Evolutionary conservation across 805 yeast species (phyloP).

Genomic region (Torulaspora microellipsoides): DNA sequence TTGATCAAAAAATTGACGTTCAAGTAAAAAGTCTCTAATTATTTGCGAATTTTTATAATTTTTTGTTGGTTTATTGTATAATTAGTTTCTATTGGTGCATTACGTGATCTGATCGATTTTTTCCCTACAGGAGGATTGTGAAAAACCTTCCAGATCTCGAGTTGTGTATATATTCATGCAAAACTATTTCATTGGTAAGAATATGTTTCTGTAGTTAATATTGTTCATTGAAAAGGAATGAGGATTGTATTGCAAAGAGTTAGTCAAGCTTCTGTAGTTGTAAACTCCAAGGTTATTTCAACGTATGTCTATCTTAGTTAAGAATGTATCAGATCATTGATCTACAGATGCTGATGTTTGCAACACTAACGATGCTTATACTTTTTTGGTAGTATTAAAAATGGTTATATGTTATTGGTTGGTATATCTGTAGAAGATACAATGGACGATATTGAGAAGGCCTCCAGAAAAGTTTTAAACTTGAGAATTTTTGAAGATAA

Average conservation of each 20-base stretch:
- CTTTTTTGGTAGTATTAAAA: conserved; percentile 42
- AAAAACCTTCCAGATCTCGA: too few relatives aligned
- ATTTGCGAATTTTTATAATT: too few relatives aligned
- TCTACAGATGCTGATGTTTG: background rate
- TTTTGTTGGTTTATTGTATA: too few relatives aligned
- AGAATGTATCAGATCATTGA: background rate
- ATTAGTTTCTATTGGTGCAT: too few relatives aligned
- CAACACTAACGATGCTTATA: background rate
- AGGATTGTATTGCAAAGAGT: conserved; percentile 89
- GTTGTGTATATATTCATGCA: too few relatives aligned
- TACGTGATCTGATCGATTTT: too few relatives aligned
- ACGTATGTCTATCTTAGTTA: conserved; percentile 36
- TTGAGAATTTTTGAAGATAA: conserved; percentile 75
- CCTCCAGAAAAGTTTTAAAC: conserved; percentile 61
- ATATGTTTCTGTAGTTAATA: too few relatives aligned
- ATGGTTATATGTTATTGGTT: conserved; percentile 75
- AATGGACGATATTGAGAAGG: conserved; percentile 59
- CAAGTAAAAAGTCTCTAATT: background rate
- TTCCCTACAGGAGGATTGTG: too few relatives aligned
- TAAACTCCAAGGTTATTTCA: conserved; percentile 65
- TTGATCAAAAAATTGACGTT: conserved; percentile 23
- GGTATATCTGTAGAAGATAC: conserved; percentile 83
- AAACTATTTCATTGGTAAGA: too few relatives aligned
- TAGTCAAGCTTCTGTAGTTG: conserved; percentile 83
- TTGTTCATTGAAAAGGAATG: conserved; percentile 42